A percentile compares a stretch with the other conserved stretches of the same genome.
Conservation (phyloP, 352 stramenopile genomes). For the Globisporangium canariense region DNA sequence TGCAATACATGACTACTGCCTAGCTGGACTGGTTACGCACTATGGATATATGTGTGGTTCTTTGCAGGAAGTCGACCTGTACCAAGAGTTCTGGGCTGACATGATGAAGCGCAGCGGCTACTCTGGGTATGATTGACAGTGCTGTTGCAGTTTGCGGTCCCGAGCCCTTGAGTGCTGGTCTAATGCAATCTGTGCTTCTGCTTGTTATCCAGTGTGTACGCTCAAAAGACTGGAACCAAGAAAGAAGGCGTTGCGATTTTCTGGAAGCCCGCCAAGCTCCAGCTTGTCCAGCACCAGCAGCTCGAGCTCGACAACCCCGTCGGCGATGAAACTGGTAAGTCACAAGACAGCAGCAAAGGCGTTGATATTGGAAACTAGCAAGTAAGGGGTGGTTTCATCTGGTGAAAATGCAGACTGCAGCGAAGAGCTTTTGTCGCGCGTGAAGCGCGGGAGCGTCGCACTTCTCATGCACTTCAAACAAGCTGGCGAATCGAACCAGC, state of each 20-base stretch:
- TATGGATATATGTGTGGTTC: neutral
- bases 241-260: slow-evolving; percentile 74
- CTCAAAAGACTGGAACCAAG: slow-evolving; percentile 66
- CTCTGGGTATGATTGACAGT: slow-evolving; percentile 33
- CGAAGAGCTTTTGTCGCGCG: slow-evolving; percentile 46
- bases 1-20: neutral
- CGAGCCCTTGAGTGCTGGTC: neutral
- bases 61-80: slow-evolving; percentile 76
- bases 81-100: slow-evolving; percentile 61
- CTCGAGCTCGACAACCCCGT: slow-evolving; percentile 51
- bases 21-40: neutral
- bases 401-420: slow-evolving; percentile 35
- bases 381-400: neutral
- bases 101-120: slow-evolving; percentile 65
- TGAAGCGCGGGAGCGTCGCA: slow-evolving; percentile 53
- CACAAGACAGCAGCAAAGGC: neutral
- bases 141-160: neutral
- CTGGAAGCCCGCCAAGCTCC: slow-evolving; percentile 51
- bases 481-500: neutral
- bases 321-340: slow-evolving; percentile 49
- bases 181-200: neutral
- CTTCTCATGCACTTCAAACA: slow-evolving; percentile 57
- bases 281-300: slow-evolving; percentile 35
- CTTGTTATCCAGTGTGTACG: slow-evolving; percentile 39
- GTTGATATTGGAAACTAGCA: neutral